These are phyloP conservation scores for Macadamia tetraphylla DNA, from an alignment of 164 flowering plant species.

Conservation along the genomic window DNA sequence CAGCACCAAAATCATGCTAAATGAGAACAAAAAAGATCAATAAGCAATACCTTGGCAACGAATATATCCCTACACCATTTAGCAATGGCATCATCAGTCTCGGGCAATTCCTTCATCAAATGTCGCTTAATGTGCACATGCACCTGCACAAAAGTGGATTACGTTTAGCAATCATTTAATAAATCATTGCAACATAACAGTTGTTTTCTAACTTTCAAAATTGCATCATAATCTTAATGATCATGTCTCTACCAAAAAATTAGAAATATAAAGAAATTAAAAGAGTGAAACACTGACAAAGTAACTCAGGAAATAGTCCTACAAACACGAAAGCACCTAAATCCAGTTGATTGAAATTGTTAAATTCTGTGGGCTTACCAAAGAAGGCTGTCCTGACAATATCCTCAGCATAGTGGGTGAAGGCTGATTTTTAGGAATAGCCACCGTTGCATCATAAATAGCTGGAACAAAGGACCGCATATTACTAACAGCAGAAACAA, in stretches of 20 bases:
- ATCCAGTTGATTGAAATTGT: neutral
- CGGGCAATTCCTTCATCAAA: constrained; percentile 65
- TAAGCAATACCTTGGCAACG: constrained; percentile 58
- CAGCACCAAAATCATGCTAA: too few species aligned
- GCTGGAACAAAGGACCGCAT: constrained; percentile 96
- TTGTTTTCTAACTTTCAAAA: too few species aligned
- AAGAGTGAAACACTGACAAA: neutral
- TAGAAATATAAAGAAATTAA: too few species aligned
- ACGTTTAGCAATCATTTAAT: neutral
- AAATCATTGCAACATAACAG: neutral
- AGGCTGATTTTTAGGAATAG: constrained; percentile 66
- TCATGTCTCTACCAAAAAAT: too few species aligned
- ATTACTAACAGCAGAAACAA: constrained; percentile 77
- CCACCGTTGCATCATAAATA: constrained; percentile 82
- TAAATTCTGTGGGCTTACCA: constrained; percentile 41
- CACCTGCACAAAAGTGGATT: constrained; percentile 35
- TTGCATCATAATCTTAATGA: too few species aligned
- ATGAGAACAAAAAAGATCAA: too few species aligned
- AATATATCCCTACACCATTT: constrained; percentile 87
- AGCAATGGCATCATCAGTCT: constrained; percentile 60
- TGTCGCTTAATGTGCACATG: constrained; percentile 78
- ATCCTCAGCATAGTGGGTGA: constrained; percentile 83
- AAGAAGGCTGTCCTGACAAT: constrained; percentile 77
- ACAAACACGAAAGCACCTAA: neutral
- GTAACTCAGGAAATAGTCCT: neutral